A percentile compares a stretch with the other conserved stretches of the same genome.
These are phyloP conservation scores for Kalanchoe fedtschenkoi DNA, from an alignment of 164 flowering plant species.

Conservation along the genomic window DNA sequence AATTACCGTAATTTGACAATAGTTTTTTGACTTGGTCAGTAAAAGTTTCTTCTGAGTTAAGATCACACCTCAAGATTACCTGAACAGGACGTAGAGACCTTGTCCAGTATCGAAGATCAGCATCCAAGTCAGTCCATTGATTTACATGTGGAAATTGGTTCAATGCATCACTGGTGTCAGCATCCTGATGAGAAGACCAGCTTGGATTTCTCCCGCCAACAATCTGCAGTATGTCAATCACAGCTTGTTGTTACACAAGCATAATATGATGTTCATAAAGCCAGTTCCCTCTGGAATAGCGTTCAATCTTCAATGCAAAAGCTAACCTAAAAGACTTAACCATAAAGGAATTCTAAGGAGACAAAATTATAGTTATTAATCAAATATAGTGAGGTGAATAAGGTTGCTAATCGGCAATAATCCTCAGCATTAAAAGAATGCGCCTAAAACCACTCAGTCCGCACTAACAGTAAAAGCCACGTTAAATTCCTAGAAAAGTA, in stretches of 20 bases:
- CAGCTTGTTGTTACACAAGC: not conserved
- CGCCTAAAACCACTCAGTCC: too few species aligned
- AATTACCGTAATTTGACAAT: not conserved
- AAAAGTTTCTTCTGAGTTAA: slow-evolving; percentile 4
- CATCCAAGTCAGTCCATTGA: slow-evolving; percentile 62
- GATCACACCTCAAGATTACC: slow-evolving; percentile 29
- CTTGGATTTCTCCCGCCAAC: slow-evolving; percentile 40
- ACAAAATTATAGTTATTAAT: too few species aligned
- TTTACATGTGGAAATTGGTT: slow-evolving; percentile 23
- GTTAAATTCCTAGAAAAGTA: too few species aligned
- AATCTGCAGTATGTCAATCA: slow-evolving; percentile 32
- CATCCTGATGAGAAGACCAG: slow-evolving; percentile 20
- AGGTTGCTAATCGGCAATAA: too few species aligned
- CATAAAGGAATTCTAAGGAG: too few species aligned
- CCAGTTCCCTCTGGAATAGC: not conserved
- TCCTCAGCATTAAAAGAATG: too few species aligned
- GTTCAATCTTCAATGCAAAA: not conserved
- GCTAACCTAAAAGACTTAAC: too few species aligned
- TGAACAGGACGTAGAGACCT: slow-evolving; percentile 79
- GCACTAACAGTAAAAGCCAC: too few species aligned
- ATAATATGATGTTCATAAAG: not conserved
- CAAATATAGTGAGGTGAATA: too few species aligned
- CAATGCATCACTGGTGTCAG: slow-evolving; percentile 1
- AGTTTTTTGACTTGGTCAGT: not conserved
- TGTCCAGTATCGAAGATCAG: slow-evolving; percentile 76